phyloP scores from a whole-genome alignment of 2,329 filamentous ascomycete species.

The Zasmidium citrigriseum region DNA sequence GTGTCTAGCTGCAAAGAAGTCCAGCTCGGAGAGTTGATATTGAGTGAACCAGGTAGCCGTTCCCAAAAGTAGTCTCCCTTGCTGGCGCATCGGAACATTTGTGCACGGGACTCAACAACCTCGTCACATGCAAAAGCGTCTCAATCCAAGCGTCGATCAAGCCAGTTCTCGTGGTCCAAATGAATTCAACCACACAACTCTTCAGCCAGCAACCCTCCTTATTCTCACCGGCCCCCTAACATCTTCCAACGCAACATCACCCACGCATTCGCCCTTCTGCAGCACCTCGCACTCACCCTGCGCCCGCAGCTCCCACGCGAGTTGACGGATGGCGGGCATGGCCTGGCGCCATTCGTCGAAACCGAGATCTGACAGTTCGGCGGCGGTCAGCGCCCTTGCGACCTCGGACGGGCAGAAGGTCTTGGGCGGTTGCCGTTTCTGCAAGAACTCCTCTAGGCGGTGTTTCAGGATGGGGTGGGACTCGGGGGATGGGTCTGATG shows the following conservation, averaged over 20 bases:
- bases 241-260: constrained; percentile 31
- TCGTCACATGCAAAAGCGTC: background rate
- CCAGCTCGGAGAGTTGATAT: constrained; percentile 1
- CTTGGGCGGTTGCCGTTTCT: constrained; percentile 43
- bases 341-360: constrained; percentile 47
- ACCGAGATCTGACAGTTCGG: constrained; percentile 40
- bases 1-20: background rate
- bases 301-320: constrained; percentile 46
- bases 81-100: background rate
- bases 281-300: constrained; percentile 49
- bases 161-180: background rate
- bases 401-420: constrained; percentile 57
- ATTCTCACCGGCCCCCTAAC: constrained; percentile 52
- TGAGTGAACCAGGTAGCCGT: constrained; percentile 2
- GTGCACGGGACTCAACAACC: background rate
- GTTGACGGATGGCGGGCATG: constrained; percentile 47
- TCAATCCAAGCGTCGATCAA: background rate
- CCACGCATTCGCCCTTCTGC: constrained; percentile 49
- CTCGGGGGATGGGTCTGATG: background rate
- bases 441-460: constrained; percentile 26
- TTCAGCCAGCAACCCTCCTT: constrained; percentile 24
- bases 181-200: background rate
- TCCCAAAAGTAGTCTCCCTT: background rate
- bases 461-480: constrained; percentile 18
- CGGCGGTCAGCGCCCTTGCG: constrained; percentile 45